Evolutionary conservation across 2,329 filamentous ascomycete genomes (phyloP).

Genomic region (Xylaria sp.): DNA sequence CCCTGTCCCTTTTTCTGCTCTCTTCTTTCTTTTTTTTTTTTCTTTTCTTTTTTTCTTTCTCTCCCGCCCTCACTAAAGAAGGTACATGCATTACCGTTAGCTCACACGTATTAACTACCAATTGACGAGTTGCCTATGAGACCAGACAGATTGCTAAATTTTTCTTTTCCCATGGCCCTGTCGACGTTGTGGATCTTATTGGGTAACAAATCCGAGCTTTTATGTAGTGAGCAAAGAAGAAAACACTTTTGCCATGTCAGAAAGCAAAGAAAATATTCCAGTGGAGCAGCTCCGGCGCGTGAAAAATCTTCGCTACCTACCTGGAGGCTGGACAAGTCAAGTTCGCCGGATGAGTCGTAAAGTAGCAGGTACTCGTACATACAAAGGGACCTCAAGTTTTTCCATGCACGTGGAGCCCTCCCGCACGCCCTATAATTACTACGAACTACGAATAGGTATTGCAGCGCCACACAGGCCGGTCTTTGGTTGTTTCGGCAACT

Average conservation of each 20-base stretch:
- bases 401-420: background rate
- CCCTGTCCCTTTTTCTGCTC: background rate
- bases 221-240: background rate
- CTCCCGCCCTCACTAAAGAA: background rate
- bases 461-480: background rate
- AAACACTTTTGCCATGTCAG: background rate
- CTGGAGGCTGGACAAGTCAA: background rate
- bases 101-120: background rate
- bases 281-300: background rate
- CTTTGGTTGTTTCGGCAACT: background rate
- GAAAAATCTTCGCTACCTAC: background rate
- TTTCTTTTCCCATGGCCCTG: background rate
- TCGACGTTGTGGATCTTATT: background rate
- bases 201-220: background rate
- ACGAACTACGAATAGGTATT: background rate
- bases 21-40: background rate
- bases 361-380: too few relatives aligned
- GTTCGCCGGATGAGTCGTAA: too few relatives aligned
- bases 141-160: background rate
- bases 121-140: background rate
- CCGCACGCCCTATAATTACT: too few relatives aligned
- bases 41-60: background rate
- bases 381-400: background rate
- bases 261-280: too few relatives aligned
- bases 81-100: background rate